Evolutionary conservation across 1,139 yeast species (phyloP).

Genomic region (Ogataea hybrid): DNA sequence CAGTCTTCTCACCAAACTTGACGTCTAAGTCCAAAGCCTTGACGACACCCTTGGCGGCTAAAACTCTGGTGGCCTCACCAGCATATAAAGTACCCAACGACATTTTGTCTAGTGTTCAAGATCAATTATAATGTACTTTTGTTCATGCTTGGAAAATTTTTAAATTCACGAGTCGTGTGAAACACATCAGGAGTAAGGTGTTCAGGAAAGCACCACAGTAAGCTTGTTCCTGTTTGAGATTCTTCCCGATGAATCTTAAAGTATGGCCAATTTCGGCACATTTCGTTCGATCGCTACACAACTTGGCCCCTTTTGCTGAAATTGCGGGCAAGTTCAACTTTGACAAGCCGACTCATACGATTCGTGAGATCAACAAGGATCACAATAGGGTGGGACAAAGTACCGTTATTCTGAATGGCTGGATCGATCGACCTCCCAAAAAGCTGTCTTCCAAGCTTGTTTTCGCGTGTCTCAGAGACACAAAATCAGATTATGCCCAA

Average conservation of each 20-base stretch:
- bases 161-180: conserved; percentile 6
- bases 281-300: conserved; percentile 2
- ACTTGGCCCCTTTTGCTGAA: not conserved
- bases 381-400: too few relatives aligned
- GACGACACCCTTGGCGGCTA: conserved; percentile 63
- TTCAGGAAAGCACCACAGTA: not conserved
- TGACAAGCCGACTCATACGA: too few relatives aligned
- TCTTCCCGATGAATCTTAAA: conserved; percentile 2
- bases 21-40: conserved; percentile 73
- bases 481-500: too few relatives aligned
- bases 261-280: not conserved
- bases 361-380: too few relatives aligned
- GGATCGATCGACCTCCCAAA: too few relatives aligned
- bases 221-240: not conserved
- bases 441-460: too few relatives aligned
- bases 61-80: conserved; percentile 45
- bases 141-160: conserved; percentile 11
- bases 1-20: conserved; percentile 32
- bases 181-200: conserved; percentile 9
- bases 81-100: conserved; percentile 67
- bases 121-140: conserved; percentile 3
- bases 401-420: too few relatives aligned
- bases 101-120: conserved; percentile 37
- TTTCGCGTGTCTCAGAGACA: too few relatives aligned
- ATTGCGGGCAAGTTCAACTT: conserved; percentile 20